Evolutionary conservation across 78 protist species (phyloP).

Genomic region (Acrasis kona): DNA sequence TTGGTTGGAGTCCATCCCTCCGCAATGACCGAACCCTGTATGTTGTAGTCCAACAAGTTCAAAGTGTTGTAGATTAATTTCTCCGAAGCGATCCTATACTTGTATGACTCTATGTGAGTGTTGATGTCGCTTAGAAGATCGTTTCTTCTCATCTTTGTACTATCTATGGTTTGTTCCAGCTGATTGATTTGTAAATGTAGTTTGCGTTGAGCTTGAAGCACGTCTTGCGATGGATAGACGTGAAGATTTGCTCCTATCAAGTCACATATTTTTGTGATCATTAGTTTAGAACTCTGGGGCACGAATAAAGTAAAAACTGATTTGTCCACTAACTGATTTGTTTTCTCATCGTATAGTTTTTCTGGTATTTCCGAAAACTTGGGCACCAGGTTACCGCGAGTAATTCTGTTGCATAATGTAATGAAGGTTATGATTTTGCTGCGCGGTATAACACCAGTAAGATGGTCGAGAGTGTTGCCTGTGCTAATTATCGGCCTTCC

Average conservation of each 20-base stretch:
- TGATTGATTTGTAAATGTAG: neutral
- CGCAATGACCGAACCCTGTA: conserved; percentile 57
- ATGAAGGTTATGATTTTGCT: too few species aligned
- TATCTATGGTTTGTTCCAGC: neutral
- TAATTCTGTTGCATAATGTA: neutral
- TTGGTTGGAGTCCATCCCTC: conserved; percentile 76
- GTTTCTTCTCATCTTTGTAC: neutral
- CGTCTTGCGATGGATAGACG: conserved; percentile 49
- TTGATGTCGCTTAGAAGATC: conserved; percentile 13
- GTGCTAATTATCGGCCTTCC: too few species aligned
- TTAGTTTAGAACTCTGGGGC: conserved; percentile 1
- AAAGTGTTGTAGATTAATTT: conserved; percentile 81
- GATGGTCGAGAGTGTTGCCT: too few species aligned
- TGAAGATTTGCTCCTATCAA: conserved; percentile 65
- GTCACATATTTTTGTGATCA: conserved; percentile 69
- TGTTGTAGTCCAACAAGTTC: conserved; percentile 76
- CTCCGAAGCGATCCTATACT: conserved; percentile 34
- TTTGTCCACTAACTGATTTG: neutral
- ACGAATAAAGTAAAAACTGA: neutral
- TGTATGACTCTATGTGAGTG: conserved; percentile 29
- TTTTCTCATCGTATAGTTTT: too few species aligned
- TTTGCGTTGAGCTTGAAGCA: neutral
- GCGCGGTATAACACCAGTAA: too few species aligned
- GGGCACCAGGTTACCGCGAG: too few species aligned
- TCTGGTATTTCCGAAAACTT: too few species aligned